Evolutionary conservation across 2,329 filamentous ascomycete genomes (phyloP).

Genomic region (Botryosphaeria dothidea): DNA sequence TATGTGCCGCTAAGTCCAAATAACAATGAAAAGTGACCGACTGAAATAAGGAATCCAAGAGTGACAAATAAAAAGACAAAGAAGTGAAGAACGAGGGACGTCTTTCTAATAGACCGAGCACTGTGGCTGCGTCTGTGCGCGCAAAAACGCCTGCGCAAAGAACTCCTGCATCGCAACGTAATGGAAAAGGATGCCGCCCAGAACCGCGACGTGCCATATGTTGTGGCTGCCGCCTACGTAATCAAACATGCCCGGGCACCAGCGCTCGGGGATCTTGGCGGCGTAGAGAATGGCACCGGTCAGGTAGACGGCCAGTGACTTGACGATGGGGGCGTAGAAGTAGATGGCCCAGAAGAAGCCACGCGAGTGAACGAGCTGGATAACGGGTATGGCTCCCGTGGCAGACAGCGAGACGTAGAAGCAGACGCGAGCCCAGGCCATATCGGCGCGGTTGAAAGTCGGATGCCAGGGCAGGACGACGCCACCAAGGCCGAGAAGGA

Average conservation of each 20-base stretch:
- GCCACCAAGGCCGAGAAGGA: constrained; percentile 77
- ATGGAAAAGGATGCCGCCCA: constrained; percentile 96
- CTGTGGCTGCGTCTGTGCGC: constrained; percentile 33
- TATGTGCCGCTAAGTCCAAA: not conserved
- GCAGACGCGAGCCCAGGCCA: constrained; percentile 87
- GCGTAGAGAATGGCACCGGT: constrained; percentile 84
- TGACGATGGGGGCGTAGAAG: constrained; percentile 85
- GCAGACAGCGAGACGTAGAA: constrained; percentile 88
- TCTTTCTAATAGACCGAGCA: constrained; percentile 24
- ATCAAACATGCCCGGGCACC: constrained; percentile 90
- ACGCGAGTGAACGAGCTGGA: constrained; percentile 78
- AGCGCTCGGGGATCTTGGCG: constrained; percentile 88
- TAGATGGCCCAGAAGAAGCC: constrained; percentile 78
- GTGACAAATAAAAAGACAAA: not conserved
- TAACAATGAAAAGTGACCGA: not conserved
- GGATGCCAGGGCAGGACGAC: constrained; percentile 96
- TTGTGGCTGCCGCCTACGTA: constrained; percentile 96
- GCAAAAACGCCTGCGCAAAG: constrained; percentile 61
- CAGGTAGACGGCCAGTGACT: constrained; percentile 85
- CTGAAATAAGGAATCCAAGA: not conserved
- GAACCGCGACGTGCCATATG: constrained; percentile 92
- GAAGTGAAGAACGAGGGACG: not conserved
- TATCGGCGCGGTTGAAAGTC: constrained; percentile 86
- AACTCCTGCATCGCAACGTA: constrained; percentile 96
- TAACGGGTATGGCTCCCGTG: constrained; percentile 85